These are phyloP conservation scores for Argentina anserina DNA, from an alignment of 306 rosid species.

Conservation along the genomic window DNA sequence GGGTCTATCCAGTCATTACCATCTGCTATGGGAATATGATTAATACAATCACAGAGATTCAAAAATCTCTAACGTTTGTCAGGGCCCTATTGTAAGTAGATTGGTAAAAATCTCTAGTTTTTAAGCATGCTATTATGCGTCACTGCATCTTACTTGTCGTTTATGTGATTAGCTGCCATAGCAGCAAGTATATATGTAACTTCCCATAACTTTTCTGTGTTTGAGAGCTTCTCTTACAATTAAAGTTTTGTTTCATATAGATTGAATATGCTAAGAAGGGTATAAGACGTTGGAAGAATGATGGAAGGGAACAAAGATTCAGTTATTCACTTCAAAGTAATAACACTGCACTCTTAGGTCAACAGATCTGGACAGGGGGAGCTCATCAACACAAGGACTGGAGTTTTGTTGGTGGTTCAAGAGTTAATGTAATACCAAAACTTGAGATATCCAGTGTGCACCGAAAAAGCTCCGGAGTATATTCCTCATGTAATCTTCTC, in stretches of 20 bases:
- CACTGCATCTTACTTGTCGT: not conserved
- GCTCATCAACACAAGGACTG: constrained; percentile 39
- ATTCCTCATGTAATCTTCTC: constrained; percentile 65
- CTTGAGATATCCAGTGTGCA: constrained; percentile 31
- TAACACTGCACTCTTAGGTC: constrained; percentile 37
- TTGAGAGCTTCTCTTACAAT: constrained; percentile 14
- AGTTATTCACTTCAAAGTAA: constrained; percentile 36
- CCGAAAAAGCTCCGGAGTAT: constrained; percentile 40
- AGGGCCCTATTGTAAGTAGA: not conserved
- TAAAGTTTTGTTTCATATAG: constrained; percentile 28
- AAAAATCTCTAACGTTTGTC: not conserved
- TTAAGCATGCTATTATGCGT: not conserved
- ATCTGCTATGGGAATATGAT: too few relatives aligned
- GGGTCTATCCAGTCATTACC: not conserved
- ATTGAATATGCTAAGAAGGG: constrained; percentile 44
- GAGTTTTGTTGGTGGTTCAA: constrained; percentile 85
- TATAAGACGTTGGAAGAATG: constrained; percentile 30
- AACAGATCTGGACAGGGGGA: constrained; percentile 21
- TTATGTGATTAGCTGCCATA: not conserved
- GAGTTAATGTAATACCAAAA: constrained; percentile 46
- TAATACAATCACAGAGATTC: too few relatives aligned
- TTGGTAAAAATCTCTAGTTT: not conserved
- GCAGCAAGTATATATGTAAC: not conserved
- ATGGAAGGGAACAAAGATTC: constrained; percentile 31
- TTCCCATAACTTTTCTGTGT: not conserved